These are phyloP conservation scores for Tremella yokohamensis DNA, from an alignment of 768 basidiomycete genomes.

Conservation along the genomic window DNA sequence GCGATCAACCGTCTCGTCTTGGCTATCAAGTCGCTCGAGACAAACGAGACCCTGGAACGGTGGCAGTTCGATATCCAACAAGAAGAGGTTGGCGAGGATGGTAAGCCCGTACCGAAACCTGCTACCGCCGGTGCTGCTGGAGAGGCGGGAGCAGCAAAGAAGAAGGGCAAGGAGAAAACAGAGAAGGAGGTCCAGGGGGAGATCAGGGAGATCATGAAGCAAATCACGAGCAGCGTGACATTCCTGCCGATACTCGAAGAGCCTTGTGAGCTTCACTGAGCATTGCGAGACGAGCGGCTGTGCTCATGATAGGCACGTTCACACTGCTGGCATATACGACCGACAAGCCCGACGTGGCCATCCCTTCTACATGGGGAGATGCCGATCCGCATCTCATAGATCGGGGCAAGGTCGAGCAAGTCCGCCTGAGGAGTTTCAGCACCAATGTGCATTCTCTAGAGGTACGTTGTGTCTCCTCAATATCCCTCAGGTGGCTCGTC, in stretches of 20 bases:
- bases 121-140: neutral
- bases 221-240: slow-evolving; percentile 94
- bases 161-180: slow-evolving; percentile 51
- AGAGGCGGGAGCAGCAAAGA: neutral
- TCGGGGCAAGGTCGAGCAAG: slow-evolving; percentile 66
- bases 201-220: slow-evolving; percentile 95
- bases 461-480: slow-evolving; percentile 30
- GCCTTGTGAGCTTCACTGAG: slow-evolving; percentile 50
- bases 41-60: slow-evolving; percentile 82
- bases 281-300: neutral
- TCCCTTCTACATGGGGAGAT: slow-evolving; percentile 95
- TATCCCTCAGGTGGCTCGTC: too few relatives aligned
- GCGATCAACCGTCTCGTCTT: slow-evolving; percentile 91
- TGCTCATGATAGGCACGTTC: slow-evolving; percentile 62
- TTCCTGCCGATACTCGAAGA: slow-evolving; percentile 94
- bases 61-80: slow-evolving; percentile 95
- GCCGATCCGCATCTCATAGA: slow-evolving; percentile 90
- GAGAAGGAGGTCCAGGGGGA: slow-evolving; percentile 84
- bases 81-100: slow-evolving; percentile 26
- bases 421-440: slow-evolving; percentile 92
- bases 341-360: slow-evolving; percentile 71
- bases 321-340: slow-evolving; percentile 93
- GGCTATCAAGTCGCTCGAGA: slow-evolving; percentile 93
- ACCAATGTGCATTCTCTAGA: slow-evolving; percentile 92
- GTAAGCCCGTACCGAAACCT: slow-evolving; percentile 5